Evolutionary conservation across 805 yeast genomes (phyloP).

Genomic region (Sugiyamaella americana): DNA sequence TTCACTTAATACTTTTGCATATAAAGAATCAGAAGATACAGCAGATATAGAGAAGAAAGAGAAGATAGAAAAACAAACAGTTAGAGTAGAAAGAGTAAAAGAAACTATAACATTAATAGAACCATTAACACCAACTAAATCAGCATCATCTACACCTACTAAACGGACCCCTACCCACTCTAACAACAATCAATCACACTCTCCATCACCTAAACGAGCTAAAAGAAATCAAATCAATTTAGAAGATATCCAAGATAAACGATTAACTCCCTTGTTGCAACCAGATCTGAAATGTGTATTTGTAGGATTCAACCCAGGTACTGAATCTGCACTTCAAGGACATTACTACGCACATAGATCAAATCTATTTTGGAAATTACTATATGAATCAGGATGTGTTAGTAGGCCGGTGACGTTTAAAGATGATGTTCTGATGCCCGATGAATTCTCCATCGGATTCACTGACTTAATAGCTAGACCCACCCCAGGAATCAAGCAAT

Average conservation of each 20-base stretch:
- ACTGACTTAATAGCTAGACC: slow-evolving; percentile 65
- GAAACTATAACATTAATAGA: neutral
- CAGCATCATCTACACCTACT: neutral
- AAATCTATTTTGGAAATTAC: slow-evolving; percentile 61
- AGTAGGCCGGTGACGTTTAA: slow-evolving; percentile 27
- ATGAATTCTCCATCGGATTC: slow-evolving; percentile 51
- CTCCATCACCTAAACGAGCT: neutral
- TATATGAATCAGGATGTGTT: slow-evolving; percentile 48
- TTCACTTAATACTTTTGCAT: slow-evolving; percentile 7
- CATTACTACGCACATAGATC: slow-evolving; percentile 71
- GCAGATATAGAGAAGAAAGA: neutral
- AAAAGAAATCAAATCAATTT: neutral
- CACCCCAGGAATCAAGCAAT: slow-evolving; percentile 52
- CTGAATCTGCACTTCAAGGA: slow-evolving; percentile 51
- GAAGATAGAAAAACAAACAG: neutral
- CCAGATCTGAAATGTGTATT: slow-evolving; percentile 43
- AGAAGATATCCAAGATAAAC: neutral
- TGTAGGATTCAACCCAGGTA: slow-evolving; percentile 70
- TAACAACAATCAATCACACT: neutral
- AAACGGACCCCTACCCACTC: neutral
- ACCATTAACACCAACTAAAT: neutral
- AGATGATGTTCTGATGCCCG: slow-evolving; percentile 40
- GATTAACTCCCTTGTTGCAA: slow-evolving; percentile 23
- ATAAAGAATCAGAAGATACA: neutral
- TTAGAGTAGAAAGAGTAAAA: neutral